Evolutionary conservation across 257 asterid genomes (phyloP).

Genomic region (Craterostigma plantagineum): DNA sequence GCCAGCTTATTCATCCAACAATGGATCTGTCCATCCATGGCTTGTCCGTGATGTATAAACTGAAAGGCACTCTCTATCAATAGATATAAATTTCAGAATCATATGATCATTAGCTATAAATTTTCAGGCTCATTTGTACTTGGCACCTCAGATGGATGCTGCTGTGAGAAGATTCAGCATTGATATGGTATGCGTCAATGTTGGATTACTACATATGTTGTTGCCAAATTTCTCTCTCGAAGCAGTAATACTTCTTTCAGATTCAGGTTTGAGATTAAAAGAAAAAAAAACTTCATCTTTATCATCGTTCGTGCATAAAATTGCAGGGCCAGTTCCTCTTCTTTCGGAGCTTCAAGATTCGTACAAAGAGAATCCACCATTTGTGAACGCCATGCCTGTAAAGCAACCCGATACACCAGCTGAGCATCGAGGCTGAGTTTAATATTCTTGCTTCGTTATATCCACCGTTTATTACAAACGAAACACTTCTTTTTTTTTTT

Average conservation of each 20-base stretch:
- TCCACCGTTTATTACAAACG: too few relatives aligned
- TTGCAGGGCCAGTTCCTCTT: not conserved
- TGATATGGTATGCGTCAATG: conserved; percentile 12
- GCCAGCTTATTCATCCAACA: too few relatives aligned
- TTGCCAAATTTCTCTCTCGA: not conserved
- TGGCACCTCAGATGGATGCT: conserved; percentile 40
- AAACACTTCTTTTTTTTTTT: too few relatives aligned
- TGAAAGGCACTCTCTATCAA: conserved; percentile 13
- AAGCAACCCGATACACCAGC: conserved; percentile 1
- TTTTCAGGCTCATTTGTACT: conserved; percentile 33
- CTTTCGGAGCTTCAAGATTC: not conserved
- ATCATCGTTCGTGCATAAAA: not conserved
- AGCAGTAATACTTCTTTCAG: not conserved
- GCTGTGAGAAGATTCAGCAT: conserved; percentile 21
- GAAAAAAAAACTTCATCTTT: not conserved
- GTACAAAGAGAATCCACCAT: conserved; percentile 1
- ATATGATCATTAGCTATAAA: not conserved
- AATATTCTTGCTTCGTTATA: too few relatives aligned
- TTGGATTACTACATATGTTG: not conserved
- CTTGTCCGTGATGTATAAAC: too few relatives aligned
- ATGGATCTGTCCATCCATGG: too few relatives aligned
- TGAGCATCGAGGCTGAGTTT: too few relatives aligned
- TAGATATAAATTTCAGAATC: not conserved
- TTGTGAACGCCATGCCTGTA: not conserved
- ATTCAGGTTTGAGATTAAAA: not conserved